phyloP scores from a whole-genome alignment of 2,329 filamentous ascomycete species.

The Septoria linicola region DNA sequence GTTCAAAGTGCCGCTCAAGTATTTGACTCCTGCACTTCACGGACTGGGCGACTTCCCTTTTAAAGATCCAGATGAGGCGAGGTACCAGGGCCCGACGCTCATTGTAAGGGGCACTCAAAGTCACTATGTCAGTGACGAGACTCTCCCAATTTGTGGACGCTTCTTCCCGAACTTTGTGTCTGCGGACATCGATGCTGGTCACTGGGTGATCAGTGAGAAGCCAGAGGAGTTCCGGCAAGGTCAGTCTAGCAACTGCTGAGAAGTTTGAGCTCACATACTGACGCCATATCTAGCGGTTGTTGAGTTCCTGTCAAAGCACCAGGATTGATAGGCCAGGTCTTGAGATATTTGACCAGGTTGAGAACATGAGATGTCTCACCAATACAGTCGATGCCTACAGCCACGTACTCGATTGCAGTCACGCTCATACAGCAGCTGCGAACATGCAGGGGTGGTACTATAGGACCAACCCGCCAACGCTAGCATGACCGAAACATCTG shows the following conservation, averaged over 20 bases:
- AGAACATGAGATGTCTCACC: not conserved
- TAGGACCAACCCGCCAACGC: too few species aligned
- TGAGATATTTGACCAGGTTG: not conserved
- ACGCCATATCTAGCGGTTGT: constrained; percentile 54
- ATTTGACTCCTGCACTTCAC: constrained; percentile 65
- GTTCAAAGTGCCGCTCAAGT: constrained; percentile 77
- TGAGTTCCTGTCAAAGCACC: constrained; percentile 59
- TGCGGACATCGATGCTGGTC: constrained; percentile 72
- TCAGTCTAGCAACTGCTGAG: constrained; percentile 42
- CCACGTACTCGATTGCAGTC: too few species aligned
- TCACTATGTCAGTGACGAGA: constrained; percentile 77
- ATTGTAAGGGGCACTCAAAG: constrained; percentile 77
- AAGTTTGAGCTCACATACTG: constrained; percentile 6
- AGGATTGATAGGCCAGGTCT: constrained; percentile 37
- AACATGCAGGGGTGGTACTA: too few species aligned
- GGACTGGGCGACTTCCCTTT: constrained; percentile 88
- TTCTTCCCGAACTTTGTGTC: constrained; percentile 79
- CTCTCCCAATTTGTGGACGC: constrained; percentile 71
- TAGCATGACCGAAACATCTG: too few species aligned
- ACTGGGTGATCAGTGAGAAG: constrained; percentile 89
- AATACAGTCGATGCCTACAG: not conserved
- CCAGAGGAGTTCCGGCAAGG: constrained; percentile 74
- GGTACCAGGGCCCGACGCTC: constrained; percentile 75
- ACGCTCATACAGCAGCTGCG: too few species aligned
- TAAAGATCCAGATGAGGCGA: constrained; percentile 63